phyloP scores from a whole-genome alignment of 257 asterid genomes.

The Phtheirospermum japonicum region DNA sequence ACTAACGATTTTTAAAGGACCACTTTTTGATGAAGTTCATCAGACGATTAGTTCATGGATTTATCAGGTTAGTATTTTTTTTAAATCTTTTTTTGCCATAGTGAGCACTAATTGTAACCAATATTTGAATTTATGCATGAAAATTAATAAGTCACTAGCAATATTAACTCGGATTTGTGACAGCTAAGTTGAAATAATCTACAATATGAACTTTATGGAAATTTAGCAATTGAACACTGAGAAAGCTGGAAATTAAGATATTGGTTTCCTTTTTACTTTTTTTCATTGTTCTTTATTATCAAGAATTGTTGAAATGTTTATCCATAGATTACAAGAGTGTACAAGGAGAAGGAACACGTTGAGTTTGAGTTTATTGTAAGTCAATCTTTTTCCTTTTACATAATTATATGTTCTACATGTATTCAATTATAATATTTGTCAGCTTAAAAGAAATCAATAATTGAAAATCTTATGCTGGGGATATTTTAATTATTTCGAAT shows the following conservation, averaged over 20 bases:
- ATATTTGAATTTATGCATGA: background rate
- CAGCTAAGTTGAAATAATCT: background rate
- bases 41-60: conserved; percentile 81
- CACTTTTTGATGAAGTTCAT: conserved; percentile 90
- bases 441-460: conserved; percentile 4
- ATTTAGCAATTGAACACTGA: background rate
- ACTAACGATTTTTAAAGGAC: conserved; percentile 64
- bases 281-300: conserved; percentile 7
- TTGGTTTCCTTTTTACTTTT: background rate
- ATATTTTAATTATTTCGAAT: conserved; percentile 22
- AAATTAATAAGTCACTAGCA: background rate
- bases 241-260: conserved; percentile 5
- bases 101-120: no score
- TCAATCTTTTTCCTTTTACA: conserved; percentile 14
- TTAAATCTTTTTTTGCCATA: background rate
- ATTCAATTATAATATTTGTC: conserved; percentile 4
- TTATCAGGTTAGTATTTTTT: conserved; percentile 57
- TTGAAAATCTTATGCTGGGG: conserved; percentile 6
- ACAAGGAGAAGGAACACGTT: conserved; percentile 84
- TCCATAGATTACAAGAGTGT: conserved; percentile 77
- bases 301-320: conserved; percentile 19
- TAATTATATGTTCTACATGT: conserved; percentile 11
- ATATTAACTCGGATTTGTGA: background rate
- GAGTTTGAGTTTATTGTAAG: conserved; percentile 88
- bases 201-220: background rate